A percentile compares a stretch with the other conserved stretches of the same genome.
These are phyloP conservation scores for Cystobasidium ongulense DNA, from an alignment of 768 basidiomycete genomes.

Conservation along the genomic window DNA sequence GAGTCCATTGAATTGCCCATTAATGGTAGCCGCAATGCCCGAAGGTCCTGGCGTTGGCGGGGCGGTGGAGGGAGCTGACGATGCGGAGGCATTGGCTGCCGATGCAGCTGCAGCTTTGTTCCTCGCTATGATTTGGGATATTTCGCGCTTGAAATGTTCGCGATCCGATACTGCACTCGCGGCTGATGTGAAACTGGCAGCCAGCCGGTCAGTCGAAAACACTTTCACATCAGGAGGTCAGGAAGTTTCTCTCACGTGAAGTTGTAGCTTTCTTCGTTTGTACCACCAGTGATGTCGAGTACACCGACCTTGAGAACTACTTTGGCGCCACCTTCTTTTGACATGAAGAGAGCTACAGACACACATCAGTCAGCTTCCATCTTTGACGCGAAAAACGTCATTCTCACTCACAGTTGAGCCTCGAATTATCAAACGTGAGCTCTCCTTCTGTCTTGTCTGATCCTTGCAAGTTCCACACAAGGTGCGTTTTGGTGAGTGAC, in stretches of 20 bases:
- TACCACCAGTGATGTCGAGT: constrained; percentile 49
- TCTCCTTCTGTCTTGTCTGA: constrained; percentile 58
- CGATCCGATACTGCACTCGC: constrained; percentile 61
- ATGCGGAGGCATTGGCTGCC: constrained; percentile 42
- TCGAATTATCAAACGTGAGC: constrained; percentile 58
- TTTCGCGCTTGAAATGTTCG: constrained; percentile 70
- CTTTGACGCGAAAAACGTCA: constrained; percentile 34
- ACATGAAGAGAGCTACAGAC: constrained; percentile 66
- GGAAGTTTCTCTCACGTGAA: constrained; percentile 54
- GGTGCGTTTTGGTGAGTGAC: constrained; percentile 61
- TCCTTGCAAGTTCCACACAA: constrained; percentile 73
- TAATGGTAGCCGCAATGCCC: neutral
- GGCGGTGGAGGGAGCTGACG: constrained; percentile 50
- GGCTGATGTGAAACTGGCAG: constrained; percentile 52
- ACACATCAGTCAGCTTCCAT: constrained; percentile 32
- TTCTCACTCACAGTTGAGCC: constrained; percentile 1
- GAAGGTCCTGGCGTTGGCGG: constrained; percentile 44
- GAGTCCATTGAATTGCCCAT: constrained; percentile 6
- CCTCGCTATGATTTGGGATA: constrained; percentile 65
- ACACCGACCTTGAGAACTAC: constrained; percentile 69
- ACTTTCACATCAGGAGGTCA: neutral
- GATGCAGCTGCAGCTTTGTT: constrained; percentile 53
- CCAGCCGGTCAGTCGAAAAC: constrained; percentile 41
- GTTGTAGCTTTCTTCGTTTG: constrained; percentile 59
- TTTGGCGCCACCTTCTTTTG: constrained; percentile 71